Evolutionary conservation across 139 green algal genomes (phyloP).

Genomic region (Diplosphaera chodatii): DNA sequence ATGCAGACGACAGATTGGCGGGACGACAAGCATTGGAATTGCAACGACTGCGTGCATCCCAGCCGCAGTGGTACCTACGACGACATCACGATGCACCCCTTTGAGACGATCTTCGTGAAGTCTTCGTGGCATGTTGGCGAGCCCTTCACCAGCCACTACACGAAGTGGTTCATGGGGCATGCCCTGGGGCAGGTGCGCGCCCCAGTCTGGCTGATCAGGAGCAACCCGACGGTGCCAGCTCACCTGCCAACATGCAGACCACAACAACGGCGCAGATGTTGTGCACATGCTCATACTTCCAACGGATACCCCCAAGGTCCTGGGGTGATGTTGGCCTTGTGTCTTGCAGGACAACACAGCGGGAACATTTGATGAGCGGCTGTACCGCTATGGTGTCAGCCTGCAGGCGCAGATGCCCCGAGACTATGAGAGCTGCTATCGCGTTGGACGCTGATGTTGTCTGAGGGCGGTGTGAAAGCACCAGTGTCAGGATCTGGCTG

Average conservation of each 20-base stretch:
- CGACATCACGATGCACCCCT: conserved; percentile 66
- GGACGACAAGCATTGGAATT: conserved; percentile 40
- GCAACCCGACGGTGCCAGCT: too few relatives aligned
- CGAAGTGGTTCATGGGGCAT: conserved; percentile 39
- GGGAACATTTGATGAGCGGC: conserved; percentile 47
- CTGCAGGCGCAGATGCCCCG: conserved; percentile 30
- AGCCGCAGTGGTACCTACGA: conserved; percentile 64
- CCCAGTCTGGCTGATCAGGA: too few relatives aligned
- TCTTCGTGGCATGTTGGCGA: conserved; percentile 69
- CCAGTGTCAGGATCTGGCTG: too few relatives aligned
- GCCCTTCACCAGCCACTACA: conserved; percentile 54
- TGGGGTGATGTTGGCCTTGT: too few relatives aligned
- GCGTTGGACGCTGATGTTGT: background rate
- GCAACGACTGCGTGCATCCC: conserved; percentile 75
- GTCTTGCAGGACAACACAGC: conserved; percentile 47
- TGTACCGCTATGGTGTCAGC: conserved; percentile 55
- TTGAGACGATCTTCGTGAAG: conserved; percentile 76
- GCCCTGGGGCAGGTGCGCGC: background rate
- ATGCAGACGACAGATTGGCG: conserved; percentile 30
- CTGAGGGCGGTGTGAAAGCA: too few relatives aligned
- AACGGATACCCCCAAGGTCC: too few relatives aligned
- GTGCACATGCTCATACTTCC: too few relatives aligned
- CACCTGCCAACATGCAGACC: too few relatives aligned
- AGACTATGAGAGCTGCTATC: conserved; percentile 29
- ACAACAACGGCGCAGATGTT: too few relatives aligned